phyloP scores from a whole-genome alignment of 139 green algal species.

The Coelastrella sp. region DNA sequence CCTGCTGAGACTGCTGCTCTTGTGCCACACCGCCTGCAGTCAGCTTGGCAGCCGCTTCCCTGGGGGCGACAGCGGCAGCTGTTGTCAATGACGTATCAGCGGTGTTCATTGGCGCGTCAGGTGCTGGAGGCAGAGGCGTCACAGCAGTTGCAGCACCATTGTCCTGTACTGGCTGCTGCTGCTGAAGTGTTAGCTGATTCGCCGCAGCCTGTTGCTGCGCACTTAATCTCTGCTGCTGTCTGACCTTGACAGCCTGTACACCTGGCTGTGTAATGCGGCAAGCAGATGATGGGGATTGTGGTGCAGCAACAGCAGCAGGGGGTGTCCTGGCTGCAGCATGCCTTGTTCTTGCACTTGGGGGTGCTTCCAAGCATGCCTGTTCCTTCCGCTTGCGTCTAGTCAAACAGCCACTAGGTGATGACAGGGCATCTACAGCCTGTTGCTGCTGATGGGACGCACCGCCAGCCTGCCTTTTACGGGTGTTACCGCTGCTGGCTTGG shows the following conservation, averaged over 20 bases:
- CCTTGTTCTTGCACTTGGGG: background rate
- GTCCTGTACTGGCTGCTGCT: background rate
- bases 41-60: no score
- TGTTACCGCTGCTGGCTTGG: background rate
- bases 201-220: no score
- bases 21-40: background rate
- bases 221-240: no score
- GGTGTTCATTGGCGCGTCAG: no score
- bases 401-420: background rate
- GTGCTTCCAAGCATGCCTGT: background rate
- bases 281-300: no score
- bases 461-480: background rate
- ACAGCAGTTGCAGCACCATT: background rate
- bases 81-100: no score
- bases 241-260: no score
- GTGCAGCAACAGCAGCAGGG: background rate
- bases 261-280: no score
- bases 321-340: background rate
- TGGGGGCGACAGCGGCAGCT: no score
- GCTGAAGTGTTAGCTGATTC: no score
- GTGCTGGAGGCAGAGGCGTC: background rate
- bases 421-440: background rate
- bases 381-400: background rate
- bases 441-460: background rate
- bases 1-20: background rate